Base-by-base conservation (phyloP, 148 eudicot genomes). In the Mesembryanthemum crystallinum region DNA sequence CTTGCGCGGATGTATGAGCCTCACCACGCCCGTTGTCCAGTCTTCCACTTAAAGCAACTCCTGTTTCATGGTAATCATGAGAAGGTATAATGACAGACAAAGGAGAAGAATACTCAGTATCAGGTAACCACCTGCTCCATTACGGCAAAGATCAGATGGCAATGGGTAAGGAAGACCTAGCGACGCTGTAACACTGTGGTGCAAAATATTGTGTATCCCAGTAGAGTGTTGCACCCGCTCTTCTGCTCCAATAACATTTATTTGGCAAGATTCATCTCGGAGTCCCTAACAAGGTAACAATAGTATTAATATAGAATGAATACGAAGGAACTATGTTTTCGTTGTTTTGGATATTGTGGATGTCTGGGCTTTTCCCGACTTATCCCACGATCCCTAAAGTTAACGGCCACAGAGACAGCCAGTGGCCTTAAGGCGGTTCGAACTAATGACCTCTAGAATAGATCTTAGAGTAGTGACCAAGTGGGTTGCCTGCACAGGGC, bases 21-120 rank as follows among this genome's bases (percentile, higher is more conserved):
- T 63, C 82, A 43, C 55, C 32, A 62, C 12, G 52, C 64, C 42
- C 75, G 79, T 33, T 69, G 68, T 52, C 70, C 49, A 67, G 43
- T 71, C 75, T 77, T 66, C 76, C 57, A 55, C 73, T 75, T 25
- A 75, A 73, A 80, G 61, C 49, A 62, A 69, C 49, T 73, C 72
- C 42, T 32, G 72, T 66, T 71, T 82, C 83, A 64, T 45, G 43
- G 72, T 65, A 29, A 52, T 63, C 71, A 18, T 29, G 32, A 49
- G 73, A 58, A 43, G 59, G 68, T 62, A 61, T 51, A n/a, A 57
- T 25, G 39, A 51, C 71, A 75, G 73, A 62, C 14, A 76, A 63
- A 63, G 69, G 51, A 42, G 49, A 32, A 54, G 77, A 64, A 60
- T 29, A 67, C 28, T 72, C 67, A n/a, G 74, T 60, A 65, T 49